Base-by-base conservation (phyloP, 257 asterid genomes). In the Thymus quinquecostatus region DNA sequence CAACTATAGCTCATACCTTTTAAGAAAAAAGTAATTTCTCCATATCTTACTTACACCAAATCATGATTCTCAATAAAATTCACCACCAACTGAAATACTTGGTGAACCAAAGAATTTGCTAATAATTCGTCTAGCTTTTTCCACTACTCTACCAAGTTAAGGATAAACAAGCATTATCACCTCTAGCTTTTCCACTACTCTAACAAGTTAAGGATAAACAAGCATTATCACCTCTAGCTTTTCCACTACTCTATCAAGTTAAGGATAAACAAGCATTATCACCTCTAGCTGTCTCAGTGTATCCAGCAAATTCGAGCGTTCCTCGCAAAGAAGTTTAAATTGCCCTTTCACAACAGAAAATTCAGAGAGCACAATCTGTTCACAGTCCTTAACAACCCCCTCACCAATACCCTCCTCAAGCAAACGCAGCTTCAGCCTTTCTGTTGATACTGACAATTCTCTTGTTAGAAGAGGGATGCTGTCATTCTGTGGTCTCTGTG, bases 341-440 rank as follows among this genome's bases (percentile, higher is more conserved):
- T 89, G 98, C 58, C 96, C 97, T 61, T 89, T 85, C 56, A 91
- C 75, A 59, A 83, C 96, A 8, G 97, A 89, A 77, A 93, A 86
- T 66, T 93, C 97, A 0, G 96, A 83, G 56, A 91, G 92, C 96
- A 93, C 84, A 32, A 93, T 93, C 88, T 84, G 92, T 82, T 93
- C 98, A 74, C 97, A 93, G 74, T 93, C 97, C 38, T 82, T 76
- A 14, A 91, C 96, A 71, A 93, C 87, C 36, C 85, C 87, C 50
- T 93, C 96, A 3, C 75, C 80, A 51, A 87, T 79, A 40, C 98
- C 98, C 73, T 91, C 97, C 60, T 87, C 87, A 29, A 85, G 86
- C 85, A 93, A 75, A 33, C 97, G 91, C 68, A 81, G 82, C 82
- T 87, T 93, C 45, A 91, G 85, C 81, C 87, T 89, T 66, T 91